Evolutionary conservation across 2,329 filamentous ascomycete genomes (phyloP), one percentile per base, ranked within the genome.

Genomic region (Penicillium sp.): DNA sequence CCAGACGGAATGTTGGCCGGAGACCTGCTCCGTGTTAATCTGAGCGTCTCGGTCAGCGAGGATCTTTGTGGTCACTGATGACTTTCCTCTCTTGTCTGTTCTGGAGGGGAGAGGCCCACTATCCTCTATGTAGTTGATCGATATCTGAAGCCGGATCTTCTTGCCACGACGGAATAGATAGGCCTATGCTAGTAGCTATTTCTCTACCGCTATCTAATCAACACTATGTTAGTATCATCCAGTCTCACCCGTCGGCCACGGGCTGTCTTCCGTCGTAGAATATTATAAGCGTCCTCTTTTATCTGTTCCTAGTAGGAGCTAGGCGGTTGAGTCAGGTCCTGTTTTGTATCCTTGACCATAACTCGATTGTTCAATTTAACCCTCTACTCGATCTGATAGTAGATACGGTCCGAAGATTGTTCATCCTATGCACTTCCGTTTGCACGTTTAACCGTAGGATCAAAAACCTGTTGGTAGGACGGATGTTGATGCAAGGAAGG

Each of bases 41-140:
- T 56, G 37, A 33, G 33, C 50, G 25, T 56, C 58, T 53, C 53
- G 56, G 18, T 56, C 50, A 35, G 26, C 20, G 27, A 56, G 29
- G 37, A 59, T 54, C 31, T 49, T 31, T 18, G 15, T 55, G 4
- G 55, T 54, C 2, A 51, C 55, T 26, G 55, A 54, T 37, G 50
- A 48, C 33, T 51, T 50, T 33, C 49, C 56, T 53, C 56, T 47
- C 35, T 57, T 55, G 18, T 58, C 45, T 2, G 45, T 53, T 27
- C 31, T 55, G 45, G 31, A 43, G 22, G 27, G 44, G 51, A 41
- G 51, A 49, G 37, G 33, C 8, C 53, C 26, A 33, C 47, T 50
- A 22, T 63, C 58, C 23, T 69, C 67, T 56, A 68, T 53, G 46
- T 71, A 70, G 41, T 65, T 68, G 22, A 69, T 62, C 3, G 57